These are phyloP conservation scores for Nitzschia inconspicua DNA, from an alignment of 108 stramenopile species.

Conservation along the genomic window DNA sequence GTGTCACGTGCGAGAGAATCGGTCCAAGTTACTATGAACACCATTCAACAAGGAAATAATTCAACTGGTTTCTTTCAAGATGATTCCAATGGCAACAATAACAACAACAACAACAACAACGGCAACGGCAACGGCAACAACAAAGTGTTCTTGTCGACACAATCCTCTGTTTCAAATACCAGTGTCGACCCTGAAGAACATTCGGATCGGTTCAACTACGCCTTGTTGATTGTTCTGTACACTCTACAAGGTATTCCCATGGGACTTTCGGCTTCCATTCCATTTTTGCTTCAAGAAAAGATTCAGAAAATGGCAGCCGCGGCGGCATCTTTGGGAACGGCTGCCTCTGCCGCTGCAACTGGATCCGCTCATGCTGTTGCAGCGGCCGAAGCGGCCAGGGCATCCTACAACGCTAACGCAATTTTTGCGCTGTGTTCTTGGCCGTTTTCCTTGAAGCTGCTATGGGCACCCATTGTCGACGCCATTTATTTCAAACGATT, in stretches of 20 bases:
- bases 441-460: conserved; percentile 97
- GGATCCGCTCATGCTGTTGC: conserved; percentile 16
- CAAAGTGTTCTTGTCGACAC: too few species aligned
- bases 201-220: conserved; percentile 81
- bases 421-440: conserved; percentile 93
- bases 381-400: conserved; percentile 43
- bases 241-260: conserved; percentile 99
- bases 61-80: too few species aligned
- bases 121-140: too few species aligned
- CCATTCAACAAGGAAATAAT: neutral
- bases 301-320: conserved; percentile 58
- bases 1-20: neutral
- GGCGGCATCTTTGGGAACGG: conserved; percentile 29
- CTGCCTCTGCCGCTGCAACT: conserved; percentile 24
- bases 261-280: conserved; percentile 95
- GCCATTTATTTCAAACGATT: conserved; percentile 81
- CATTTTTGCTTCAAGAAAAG: conserved; percentile 95
- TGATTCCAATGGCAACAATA: too few species aligned
- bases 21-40: neutral
- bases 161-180: too few species aligned
- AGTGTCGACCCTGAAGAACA: conserved; percentile 10
- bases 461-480: conserved; percentile 99
- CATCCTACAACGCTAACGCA: conserved; percentile 93
- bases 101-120: neutral
- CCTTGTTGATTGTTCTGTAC: conserved; percentile 91